A percentile compares a stretch with the other conserved stretches of the same genome.
Evolutionary conservation across 2,329 filamentous ascomycete species (phyloP).

Genomic region (Neopestalotiopsis clavispora): DNA sequence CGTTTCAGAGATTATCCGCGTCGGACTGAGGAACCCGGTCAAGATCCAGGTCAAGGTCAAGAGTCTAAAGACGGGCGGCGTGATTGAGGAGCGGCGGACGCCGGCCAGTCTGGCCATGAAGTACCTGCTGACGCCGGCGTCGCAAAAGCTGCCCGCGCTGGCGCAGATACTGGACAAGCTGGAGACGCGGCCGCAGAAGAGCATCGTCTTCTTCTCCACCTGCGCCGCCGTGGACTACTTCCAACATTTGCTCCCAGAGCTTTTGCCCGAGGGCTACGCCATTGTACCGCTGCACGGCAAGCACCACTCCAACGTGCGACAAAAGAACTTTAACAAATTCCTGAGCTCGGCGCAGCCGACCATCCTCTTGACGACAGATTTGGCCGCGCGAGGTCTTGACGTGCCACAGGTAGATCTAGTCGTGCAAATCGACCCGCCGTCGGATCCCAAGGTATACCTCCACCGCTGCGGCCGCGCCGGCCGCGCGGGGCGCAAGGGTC

Average conservation of each 20-base stretch:
- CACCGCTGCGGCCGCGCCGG: constrained; percentile 91
- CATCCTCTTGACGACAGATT: constrained; percentile 88
- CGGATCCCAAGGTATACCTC: constrained; percentile 92
- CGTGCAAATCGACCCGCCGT: constrained; percentile 81
- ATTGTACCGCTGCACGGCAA: constrained; percentile 90
- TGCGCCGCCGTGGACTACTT: constrained; percentile 97
- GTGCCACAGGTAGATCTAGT: constrained; percentile 92
- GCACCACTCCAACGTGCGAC: constrained; percentile 83
- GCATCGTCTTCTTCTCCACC: constrained; percentile 90
- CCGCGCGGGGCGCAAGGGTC: constrained; percentile 82
- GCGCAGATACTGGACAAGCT: constrained; percentile 72
- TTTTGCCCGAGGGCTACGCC: constrained; percentile 71
- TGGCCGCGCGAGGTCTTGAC: constrained; percentile 88
- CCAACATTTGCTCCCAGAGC: constrained; percentile 73
- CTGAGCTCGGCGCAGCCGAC: constrained; percentile 75
- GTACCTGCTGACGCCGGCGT: constrained; percentile 76
- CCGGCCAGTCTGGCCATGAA: constrained; percentile 93
- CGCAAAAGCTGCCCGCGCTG: constrained; percentile 79
- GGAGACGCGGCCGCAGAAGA: constrained; percentile 78
- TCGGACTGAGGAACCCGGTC: constrained; percentile 91
- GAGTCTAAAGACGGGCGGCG: constrained; percentile 66
- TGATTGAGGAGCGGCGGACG: constrained; percentile 80
- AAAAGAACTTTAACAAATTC: constrained; percentile 86
- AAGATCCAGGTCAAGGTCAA: constrained; percentile 95
- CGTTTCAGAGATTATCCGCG: constrained; percentile 88